Evolutionary conservation across 768 basidiomycete genomes (phyloP), one percentile per base, ranked within the genome.

Genomic region (Russula abietina): DNA sequence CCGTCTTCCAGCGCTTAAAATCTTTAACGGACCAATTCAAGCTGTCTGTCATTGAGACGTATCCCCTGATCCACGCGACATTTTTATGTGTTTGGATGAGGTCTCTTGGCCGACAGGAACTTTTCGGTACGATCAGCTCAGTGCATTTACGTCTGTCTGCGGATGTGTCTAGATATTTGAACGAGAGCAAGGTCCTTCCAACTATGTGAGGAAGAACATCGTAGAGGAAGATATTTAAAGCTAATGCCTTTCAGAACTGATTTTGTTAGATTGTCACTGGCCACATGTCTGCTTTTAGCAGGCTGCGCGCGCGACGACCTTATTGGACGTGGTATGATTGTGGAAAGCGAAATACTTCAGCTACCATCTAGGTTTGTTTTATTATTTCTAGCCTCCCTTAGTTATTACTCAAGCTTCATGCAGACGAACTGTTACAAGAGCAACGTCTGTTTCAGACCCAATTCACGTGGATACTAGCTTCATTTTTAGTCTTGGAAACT

Each of bases 231-330:
- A 26, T 41, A 55, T 38, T 12, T 65, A 36, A 48, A 16, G 51
- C 32, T 52, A 45, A 58, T 53, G 55, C 12, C 11, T 45, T 30
- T 33, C 12, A 80, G 82, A 17, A 63, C 80, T 19, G 74, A 69
- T 17, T 85, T 89, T 62, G 79, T 91, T 53, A 80, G 85, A 6
- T 75, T 79, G n/a, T 85, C 84, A 2, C 70, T 91, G 32, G 81
- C 81, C 17, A 74, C 79, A 11, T 88, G 83, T 71, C 75, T 89
- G 43, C 71, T 88, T 3, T 69, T 88, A 28, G 88, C 84, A 67
- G 89, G 89, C 8, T 89, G 85, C 66, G 83, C 86, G 50, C 75
- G 85, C 51, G 68, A 71, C 3, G 76, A 74, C 41, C 73, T 88
- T 6, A 57, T 77, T 3, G 72, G 76, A 12, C 65, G 76, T n/a